Base-by-base conservation (phyloP, 768 basidiomycete genomes). In the Hydnum rufescens region DNA sequence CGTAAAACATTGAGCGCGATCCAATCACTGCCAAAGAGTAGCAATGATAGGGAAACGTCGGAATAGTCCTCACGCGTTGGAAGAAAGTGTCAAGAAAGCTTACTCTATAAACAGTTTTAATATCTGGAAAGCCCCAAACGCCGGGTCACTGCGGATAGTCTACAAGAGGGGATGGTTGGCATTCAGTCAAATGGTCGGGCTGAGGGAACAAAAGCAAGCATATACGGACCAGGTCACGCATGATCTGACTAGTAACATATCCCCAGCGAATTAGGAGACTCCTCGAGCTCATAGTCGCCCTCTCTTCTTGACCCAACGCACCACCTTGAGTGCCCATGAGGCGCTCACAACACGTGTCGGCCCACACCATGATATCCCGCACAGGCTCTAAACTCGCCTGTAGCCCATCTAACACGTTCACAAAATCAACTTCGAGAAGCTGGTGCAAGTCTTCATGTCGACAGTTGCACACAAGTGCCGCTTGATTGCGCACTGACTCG, bases 51-150 rank as follows among this genome's bases (percentile, higher is more conserved):
- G 36, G 1, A 39, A 8, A 26, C 34, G 34, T 39, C 34, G 19
- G 34, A 39, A 39, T n/a, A 39, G 22, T 13, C 26, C 8, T 28
- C 44, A 47, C 44, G 36, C 13, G 44, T 28, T 47, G 13, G 26
- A 28, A 16, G 44, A 47, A 8, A n/a, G 49, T 8, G 16, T 42
- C 16, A n/a, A 18, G 23, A 8, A 18, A 53, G 74, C 83, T 61
- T 58, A 87, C 85, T 90, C 86, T 55, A 89, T 71, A 74, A 89
- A 89, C 59, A 89, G 67, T 64, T 89, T 89, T 65, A 89, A 63
- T 56, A 90, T 88, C 65, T 89, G 87, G 69, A 89, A 90, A 18
- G 88, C 83, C 50, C 87, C 87, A 58, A 90, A 90, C 2, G 86
- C 82, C 51, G 86, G 86, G 65, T 90, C 86, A 58, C 86, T 89